These are phyloP conservation scores for Entomortierella chlamydospora DNA, from an alignment of 192 early-diverging fungal genomes.

Conservation along the genomic window DNA sequence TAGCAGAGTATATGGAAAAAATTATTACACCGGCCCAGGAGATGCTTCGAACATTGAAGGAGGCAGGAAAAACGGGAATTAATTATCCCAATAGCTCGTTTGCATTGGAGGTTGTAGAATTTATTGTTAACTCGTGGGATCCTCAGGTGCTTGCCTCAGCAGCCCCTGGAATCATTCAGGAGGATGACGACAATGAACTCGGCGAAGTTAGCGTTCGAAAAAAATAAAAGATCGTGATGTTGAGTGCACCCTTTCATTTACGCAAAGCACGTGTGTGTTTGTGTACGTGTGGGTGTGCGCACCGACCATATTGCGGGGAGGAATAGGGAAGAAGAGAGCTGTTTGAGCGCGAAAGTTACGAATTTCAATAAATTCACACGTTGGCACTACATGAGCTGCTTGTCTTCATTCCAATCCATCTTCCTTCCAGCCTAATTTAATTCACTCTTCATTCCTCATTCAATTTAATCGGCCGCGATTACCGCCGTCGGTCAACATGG, in stretches of 20 bases:
- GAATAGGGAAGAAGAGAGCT: constrained; percentile 20
- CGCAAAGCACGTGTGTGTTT: too few relatives aligned
- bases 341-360: too few relatives aligned
- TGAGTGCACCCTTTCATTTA: too few relatives aligned
- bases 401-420: too few relatives aligned
- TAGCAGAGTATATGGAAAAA: constrained; percentile 23
- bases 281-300: too few relatives aligned
- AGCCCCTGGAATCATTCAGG: not conserved
- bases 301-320: constrained; percentile 4
- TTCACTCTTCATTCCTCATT: too few relatives aligned
- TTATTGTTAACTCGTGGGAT: constrained; percentile 35
- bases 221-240: too few relatives aligned
- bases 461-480: too few relatives aligned
- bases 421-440: too few relatives aligned
- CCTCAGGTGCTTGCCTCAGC: constrained; percentile 11
- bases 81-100: not conserved
- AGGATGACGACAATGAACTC: constrained; percentile 2
- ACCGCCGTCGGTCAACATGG: not conserved
- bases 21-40: constrained; percentile 15
- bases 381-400: too few relatives aligned
- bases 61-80: not conserved
- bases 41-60: not conserved
- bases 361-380: not conserved
- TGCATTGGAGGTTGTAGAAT: constrained; percentile 22
- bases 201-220: constrained; percentile 8